These are phyloP conservation scores for Apiospora rasikravindrae DNA, from an alignment of 2,329 filamentous ascomycete genomes.

Conservation along the genomic window DNA sequence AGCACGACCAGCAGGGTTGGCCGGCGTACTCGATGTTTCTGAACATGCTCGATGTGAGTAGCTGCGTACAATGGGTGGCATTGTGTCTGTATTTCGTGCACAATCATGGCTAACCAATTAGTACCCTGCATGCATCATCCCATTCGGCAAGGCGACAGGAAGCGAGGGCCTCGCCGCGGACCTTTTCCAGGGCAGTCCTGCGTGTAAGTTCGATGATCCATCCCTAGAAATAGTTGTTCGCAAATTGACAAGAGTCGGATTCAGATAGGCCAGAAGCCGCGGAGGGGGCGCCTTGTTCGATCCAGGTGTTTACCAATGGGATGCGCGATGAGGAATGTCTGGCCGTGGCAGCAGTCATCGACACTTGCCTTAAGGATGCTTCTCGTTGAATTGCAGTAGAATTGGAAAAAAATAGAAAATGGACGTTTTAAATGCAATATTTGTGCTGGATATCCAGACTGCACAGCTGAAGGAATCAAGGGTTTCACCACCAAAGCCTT, in stretches of 20 bases:
- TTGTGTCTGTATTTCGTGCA: no score
- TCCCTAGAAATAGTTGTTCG: no score
- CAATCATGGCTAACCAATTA: neutral
- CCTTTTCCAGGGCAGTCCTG: neutral
- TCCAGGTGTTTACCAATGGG: slow-evolving; percentile 25
- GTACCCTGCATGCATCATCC: neutral
- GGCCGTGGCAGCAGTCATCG: slow-evolving; percentile 25
- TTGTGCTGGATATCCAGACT: neutral
- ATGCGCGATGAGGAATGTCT: slow-evolving; percentile 30
- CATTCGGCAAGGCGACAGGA: neutral
- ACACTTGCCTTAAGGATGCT: neutral
- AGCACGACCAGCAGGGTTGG: slow-evolving; percentile 27
- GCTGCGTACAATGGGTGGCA: no score
- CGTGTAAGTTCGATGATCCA: neutral
- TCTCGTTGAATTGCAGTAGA: neutral
- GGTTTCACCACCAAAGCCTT: neutral
- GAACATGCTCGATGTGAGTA: slow-evolving; percentile 27
- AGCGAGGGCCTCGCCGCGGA: neutral
- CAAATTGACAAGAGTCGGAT: neutral
- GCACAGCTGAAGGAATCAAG: no score
- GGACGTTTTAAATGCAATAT: neutral
- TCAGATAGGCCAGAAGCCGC: slow-evolving; percentile 23
- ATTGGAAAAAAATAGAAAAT: no score
- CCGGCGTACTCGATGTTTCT: slow-evolving; percentile 25
- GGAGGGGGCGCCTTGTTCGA: slow-evolving; percentile 25